A percentile compares a stretch with the other conserved stretches of the same genome.
phyloP scores from a whole-genome alignment of 108 stramenopile genomes.

The Nitzschia inconspicua region DNA sequence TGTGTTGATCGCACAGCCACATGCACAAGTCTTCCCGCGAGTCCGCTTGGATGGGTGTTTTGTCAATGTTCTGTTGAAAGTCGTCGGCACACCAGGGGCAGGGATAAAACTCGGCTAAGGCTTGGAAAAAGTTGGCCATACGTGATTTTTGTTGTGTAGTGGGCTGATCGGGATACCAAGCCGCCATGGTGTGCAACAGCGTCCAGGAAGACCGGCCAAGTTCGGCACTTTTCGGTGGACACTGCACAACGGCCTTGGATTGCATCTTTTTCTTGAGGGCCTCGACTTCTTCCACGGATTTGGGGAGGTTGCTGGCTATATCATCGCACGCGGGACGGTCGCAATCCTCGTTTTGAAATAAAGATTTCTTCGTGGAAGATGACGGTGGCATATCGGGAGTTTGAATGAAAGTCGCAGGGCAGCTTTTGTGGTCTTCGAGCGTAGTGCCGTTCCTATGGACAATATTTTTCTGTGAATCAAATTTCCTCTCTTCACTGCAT shows the following conservation, averaged over 20 bases:
- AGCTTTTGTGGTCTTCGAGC: too few relatives aligned
- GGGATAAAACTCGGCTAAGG: slow-evolving; percentile 80
- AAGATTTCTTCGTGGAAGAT: too few relatives aligned
- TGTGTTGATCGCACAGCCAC: slow-evolving; percentile 89
- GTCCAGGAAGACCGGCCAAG: slow-evolving; percentile 76
- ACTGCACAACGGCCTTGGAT: slow-evolving; percentile 28
- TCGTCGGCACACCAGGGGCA: slow-evolving; percentile 80
- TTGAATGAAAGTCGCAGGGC: too few relatives aligned
- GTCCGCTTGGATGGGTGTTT: slow-evolving; percentile 57
- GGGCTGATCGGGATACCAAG: slow-evolving; percentile 87
- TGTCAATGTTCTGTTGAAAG: slow-evolving; percentile 65
- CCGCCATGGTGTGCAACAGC: slow-evolving; percentile 81
- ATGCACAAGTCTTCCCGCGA: slow-evolving; percentile 71
- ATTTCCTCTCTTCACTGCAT: too few relatives aligned
- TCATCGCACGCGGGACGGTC: slow-evolving; percentile 87
- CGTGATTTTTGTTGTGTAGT: slow-evolving; percentile 44
- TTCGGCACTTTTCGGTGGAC: slow-evolving; percentile 69
- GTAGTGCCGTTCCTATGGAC: too few relatives aligned
- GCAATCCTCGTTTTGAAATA: slow-evolving; percentile 58
- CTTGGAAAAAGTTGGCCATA: slow-evolving; percentile 61
- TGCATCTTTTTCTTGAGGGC: slow-evolving; percentile 16
- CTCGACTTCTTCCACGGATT: slow-evolving; percentile 39
- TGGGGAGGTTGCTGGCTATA: slow-evolving; percentile 46
- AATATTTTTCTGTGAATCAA: too few relatives aligned
- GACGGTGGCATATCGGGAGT: too few relatives aligned